phyloP scores from a whole-genome alignment of 805 yeast genomes.

The Gaillardinia entomophila region DNA sequence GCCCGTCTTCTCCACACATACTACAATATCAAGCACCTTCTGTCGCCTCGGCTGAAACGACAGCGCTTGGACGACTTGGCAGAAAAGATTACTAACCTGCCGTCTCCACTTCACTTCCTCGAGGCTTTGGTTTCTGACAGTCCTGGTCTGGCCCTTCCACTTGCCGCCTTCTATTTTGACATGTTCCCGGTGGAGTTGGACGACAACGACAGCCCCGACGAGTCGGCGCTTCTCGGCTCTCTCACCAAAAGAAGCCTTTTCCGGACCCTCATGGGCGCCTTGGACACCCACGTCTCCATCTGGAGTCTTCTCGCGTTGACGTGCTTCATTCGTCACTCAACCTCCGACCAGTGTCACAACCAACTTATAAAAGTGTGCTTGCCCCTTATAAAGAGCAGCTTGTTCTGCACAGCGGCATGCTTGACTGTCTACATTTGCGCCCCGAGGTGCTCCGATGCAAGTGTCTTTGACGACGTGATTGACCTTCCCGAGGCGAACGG shows the following conservation, averaged over 20 bases:
- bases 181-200: not conserved
- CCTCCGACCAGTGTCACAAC: too few relatives aligned
- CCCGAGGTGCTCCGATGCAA: slow-evolving; percentile 10
- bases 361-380: slow-evolving; percentile 30
- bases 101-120: not conserved
- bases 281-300: not conserved
- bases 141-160: not conserved
- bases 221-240: not conserved
- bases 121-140: not conserved
- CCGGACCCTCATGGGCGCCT: slow-evolving; percentile 1
- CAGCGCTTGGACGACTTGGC: slow-evolving; percentile 25
- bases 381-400: slow-evolving; percentile 27
- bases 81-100: slow-evolving; percentile 2
- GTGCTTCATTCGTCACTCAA: too few relatives aligned
- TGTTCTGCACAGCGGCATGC: slow-evolving; percentile 24
- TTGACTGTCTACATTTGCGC: slow-evolving; percentile 10
- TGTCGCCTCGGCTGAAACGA: slow-evolving; percentile 11
- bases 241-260: not conserved
- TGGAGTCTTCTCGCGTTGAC: not conserved
- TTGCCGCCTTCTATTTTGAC: not conserved
- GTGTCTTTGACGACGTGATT: slow-evolving; percentile 43
- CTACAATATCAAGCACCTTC: slow-evolving; percentile 16
- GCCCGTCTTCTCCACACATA: slow-evolving; percentile 24
- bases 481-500: slow-evolving; percentile 59
- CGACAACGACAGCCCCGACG: not conserved